phyloP scores from a whole-genome alignment of 441 rosid genomes.

The Adansonia gregorii region DNA sequence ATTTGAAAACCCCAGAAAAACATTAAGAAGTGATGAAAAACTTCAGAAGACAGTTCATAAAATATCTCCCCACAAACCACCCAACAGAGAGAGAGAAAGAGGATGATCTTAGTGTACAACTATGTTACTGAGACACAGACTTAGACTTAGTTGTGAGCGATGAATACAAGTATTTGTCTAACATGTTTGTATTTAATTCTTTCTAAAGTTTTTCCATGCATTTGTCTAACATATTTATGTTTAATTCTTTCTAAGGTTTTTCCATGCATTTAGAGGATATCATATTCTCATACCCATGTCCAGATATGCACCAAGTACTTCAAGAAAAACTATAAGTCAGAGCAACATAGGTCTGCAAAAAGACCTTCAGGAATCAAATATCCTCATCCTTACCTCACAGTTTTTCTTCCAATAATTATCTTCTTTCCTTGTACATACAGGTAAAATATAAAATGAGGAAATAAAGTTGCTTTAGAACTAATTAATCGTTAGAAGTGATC shows the following conservation, averaged over 20 bases:
- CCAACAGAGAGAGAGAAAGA: neutral
- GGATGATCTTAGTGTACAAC: neutral
- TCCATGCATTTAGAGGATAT: too few relatives aligned
- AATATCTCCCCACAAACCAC: neutral
- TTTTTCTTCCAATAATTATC: neutral
- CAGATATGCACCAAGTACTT: too few relatives aligned
- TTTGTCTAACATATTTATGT: too few relatives aligned
- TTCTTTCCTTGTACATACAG: neutral
- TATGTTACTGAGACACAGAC: too few relatives aligned
- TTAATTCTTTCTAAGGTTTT: too few relatives aligned
- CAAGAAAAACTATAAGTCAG: too few relatives aligned
- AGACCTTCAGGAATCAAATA: neutral
- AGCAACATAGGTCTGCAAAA: neutral
- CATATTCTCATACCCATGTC: too few relatives aligned
- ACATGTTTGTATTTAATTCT: too few relatives aligned
- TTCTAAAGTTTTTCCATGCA: too few relatives aligned
- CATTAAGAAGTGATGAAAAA: neutral
- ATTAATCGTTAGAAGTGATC: neutral
- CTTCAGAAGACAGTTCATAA: neutral
- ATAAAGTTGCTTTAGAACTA: neutral
- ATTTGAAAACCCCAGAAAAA: neutral
- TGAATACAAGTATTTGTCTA: too few relatives aligned
- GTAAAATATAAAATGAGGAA: neutral
- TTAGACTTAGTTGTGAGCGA: too few relatives aligned
- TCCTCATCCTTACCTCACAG: neutral